phyloP scores from a whole-genome alignment of 148 eudicot genomes.

The Nyssa sinensis region DNA sequence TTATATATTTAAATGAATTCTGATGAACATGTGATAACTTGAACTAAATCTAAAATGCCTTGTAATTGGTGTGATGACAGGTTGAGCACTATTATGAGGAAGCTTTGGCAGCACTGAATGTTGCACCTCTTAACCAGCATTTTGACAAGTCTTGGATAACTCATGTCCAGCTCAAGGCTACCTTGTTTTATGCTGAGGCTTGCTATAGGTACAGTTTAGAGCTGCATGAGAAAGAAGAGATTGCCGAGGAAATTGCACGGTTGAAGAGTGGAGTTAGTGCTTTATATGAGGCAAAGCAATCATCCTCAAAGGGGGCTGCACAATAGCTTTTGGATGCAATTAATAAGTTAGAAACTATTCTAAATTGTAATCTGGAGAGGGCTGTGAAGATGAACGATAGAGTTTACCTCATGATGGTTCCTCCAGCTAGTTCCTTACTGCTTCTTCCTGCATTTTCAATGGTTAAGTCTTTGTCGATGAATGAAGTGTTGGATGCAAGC shows the following conservation, averaged over 20 bases:
- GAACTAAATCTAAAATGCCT: not conserved
- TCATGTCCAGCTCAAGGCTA: conserved; percentile 91
- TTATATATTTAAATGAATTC: too few relatives aligned
- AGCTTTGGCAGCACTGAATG: conserved; percentile 75
- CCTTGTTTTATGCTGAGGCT: conserved; percentile 92
- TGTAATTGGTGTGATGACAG: conserved; percentile 30
- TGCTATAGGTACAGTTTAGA: conserved; percentile 90
- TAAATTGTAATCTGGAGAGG: conserved; percentile 76
- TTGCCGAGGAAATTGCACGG: conserved; percentile 91
- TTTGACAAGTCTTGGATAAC: conserved; percentile 87
- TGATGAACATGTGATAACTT: too few relatives aligned
- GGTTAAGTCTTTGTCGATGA: conserved; percentile 82
- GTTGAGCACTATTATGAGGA: conserved; percentile 91
- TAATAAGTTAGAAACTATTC: conserved; percentile 66
- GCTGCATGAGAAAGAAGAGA: conserved; percentile 96
- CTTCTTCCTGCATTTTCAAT: conserved; percentile 78
- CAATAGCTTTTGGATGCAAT: conserved; percentile 86
- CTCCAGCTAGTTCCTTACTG: conserved; percentile 63
- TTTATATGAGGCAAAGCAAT: conserved; percentile 66
- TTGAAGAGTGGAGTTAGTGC: conserved; percentile 71
- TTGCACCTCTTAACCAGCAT: conserved; percentile 80
- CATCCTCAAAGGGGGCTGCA: conserved; percentile 70
- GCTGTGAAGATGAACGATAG: conserved; percentile 96
- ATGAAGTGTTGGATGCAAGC: conserved; percentile 85
- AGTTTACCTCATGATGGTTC: conserved; percentile 97